A percentile compares a stretch with the other conserved stretches of the same genome.
These are phyloP conservation scores for Petrea volubilis DNA, from an alignment of 257 asterid species.

Conservation along the genomic window DNA sequence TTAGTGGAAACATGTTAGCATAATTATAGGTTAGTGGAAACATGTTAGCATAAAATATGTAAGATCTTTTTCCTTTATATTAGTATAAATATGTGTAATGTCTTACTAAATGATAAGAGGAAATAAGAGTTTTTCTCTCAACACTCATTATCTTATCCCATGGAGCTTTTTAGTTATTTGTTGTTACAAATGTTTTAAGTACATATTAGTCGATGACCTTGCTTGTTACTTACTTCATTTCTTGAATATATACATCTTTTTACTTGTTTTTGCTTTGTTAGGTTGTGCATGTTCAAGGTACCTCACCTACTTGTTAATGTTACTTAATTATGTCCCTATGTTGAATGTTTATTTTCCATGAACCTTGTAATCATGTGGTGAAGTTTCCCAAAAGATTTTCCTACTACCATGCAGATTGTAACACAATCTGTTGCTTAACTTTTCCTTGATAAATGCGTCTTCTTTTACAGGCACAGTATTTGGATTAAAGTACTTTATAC, in stretches of 20 bases:
- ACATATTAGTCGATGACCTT: background rate
- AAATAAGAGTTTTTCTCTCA: no score
- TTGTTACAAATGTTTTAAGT: background rate
- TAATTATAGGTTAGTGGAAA: no score
- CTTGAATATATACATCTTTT: background rate
- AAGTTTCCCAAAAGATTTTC: constrained; percentile 4
- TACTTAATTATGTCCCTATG: no score
- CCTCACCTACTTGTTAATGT: background rate
- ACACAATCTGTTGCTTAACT: background rate
- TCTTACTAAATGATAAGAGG: no score
- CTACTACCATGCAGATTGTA: constrained; percentile 1
- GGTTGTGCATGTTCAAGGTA: background rate
- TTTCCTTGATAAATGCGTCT: background rate
- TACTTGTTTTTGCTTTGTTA: background rate
- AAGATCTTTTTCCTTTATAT: no score
- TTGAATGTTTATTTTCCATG: background rate
- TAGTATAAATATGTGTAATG: no score
- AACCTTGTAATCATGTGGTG: background rate
- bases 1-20: no score
- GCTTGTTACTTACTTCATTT: constrained; percentile 5
- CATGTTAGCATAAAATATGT: no score
- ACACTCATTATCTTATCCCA: background rate
- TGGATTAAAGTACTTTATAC: background rate
- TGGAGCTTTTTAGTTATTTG: background rate
- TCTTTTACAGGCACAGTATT: constrained; percentile 6